phyloP scores from a whole-genome alignment of 2,329 filamentous ascomycete species.

The Talaromyces sp. region DNA sequence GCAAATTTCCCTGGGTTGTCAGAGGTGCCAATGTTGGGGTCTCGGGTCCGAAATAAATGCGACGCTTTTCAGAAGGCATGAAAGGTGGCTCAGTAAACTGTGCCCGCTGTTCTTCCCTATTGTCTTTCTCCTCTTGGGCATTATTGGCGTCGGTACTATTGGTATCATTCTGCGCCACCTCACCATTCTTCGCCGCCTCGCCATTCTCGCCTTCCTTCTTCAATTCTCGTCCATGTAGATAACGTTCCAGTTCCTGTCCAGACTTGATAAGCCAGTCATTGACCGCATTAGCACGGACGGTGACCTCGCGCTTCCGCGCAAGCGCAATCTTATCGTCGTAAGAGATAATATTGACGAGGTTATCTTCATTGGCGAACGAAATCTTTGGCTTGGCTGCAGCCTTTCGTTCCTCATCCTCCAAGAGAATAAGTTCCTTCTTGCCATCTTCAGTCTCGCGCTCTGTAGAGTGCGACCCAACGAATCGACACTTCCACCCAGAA shows the following conservation, averaged over 20 bases:
- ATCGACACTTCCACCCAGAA: constrained; percentile 92
- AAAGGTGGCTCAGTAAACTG: constrained; percentile 84
- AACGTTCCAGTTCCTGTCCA: constrained; percentile 51
- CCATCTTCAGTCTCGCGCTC: constrained; percentile 80
- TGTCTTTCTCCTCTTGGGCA: constrained; percentile 31
- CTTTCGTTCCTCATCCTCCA: constrained; percentile 58
- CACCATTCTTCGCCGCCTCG: constrained; percentile 20
- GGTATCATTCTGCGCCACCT: constrained; percentile 6
- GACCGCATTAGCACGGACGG: constrained; percentile 74
- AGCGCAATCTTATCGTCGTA: constrained; percentile 73
- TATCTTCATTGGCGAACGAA: constrained; percentile 52
- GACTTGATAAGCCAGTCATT: constrained; percentile 76
- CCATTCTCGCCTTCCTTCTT: constrained; percentile 36
- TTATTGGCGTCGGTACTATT: constrained; percentile 1
- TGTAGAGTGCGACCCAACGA: constrained; percentile 81
- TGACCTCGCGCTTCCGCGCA: constrained; percentile 67
- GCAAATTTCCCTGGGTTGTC: constrained; percentile 94
- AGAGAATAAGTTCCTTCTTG: constrained; percentile 75
- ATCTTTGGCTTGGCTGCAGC: constrained; percentile 37
- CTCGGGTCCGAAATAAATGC: constrained; percentile 89
- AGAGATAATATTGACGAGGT: constrained; percentile 74
- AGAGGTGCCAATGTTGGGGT: constrained; percentile 92
- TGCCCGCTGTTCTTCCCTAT: constrained; percentile 71
- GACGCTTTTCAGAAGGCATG: constrained; percentile 87
- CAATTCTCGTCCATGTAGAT: constrained; percentile 52